phyloP scores from a whole-genome alignment of 768 basidiomycete genomes.

The Trametes maxima region DNA sequence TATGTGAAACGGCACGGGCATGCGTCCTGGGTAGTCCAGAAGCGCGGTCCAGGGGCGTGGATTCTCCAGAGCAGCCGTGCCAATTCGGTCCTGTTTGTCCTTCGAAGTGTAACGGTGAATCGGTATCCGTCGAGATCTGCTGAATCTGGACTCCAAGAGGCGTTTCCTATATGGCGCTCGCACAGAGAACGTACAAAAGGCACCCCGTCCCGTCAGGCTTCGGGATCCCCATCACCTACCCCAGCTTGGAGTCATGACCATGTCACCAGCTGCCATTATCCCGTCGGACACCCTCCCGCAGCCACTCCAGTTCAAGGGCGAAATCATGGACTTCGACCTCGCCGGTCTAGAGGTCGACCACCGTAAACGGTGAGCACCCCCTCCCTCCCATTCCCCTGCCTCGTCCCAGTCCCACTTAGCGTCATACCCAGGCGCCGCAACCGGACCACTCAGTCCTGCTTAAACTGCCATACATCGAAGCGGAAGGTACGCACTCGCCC shows the following conservation, averaged over 20 bases:
- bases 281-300: constrained; percentile 25
- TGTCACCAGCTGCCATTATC: constrained; percentile 22
- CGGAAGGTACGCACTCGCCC: constrained; percentile 66
- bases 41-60: constrained; percentile 24
- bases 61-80: constrained; percentile 10
- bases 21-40: constrained; percentile 25
- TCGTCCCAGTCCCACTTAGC: constrained; percentile 39
- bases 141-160: constrained; percentile 19
- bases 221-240: constrained; percentile 19
- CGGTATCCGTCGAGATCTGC: constrained; percentile 22
- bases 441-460: constrained; percentile 85
- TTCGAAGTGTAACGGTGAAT: constrained; percentile 17
- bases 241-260: constrained; percentile 18
- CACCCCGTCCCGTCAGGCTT: constrained; percentile 22
- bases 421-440: constrained; percentile 77
- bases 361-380: constrained; percentile 32
- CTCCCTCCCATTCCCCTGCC: constrained; percentile 8
- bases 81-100: constrained; percentile 26
- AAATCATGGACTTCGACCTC: constrained; percentile 73
- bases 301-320: constrained; percentile 67
- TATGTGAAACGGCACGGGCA: constrained; percentile 20
- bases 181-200: constrained; percentile 21
- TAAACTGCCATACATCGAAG: constrained; percentile 93
- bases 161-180: constrained; percentile 23
- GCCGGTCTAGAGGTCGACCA: constrained; percentile 34